These are phyloP conservation scores for Lachancea lanzarotensis DNA, from an alignment of 805 yeast species.

Conservation along the genomic window DNA sequence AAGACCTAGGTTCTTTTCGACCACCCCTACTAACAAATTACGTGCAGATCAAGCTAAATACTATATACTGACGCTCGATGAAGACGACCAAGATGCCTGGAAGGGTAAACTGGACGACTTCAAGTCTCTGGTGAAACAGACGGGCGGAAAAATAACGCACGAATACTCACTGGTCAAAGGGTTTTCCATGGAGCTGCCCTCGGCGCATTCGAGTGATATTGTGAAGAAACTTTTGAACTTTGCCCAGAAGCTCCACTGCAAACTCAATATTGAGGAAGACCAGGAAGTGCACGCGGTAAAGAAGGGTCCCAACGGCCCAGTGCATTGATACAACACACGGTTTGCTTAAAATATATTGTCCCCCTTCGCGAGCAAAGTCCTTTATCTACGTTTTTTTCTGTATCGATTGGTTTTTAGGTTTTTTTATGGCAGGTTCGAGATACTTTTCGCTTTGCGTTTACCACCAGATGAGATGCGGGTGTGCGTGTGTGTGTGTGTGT, in stretches of 20 bases:
- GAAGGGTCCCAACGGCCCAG: constrained; percentile 1
- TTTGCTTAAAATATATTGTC: no score
- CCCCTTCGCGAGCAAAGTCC: no score
- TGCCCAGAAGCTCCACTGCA: constrained; percentile 17
- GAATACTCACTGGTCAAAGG: constrained; percentile 46
- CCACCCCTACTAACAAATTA: constrained; percentile 2
- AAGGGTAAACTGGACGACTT: constrained; percentile 22
- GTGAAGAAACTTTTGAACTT: constrained; percentile 13
- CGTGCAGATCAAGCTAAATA: constrained; percentile 2
- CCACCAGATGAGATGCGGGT: no score
- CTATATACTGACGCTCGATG: constrained; percentile 7
- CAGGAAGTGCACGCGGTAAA: constrained; percentile 23
- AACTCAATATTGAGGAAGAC: constrained; percentile 24
- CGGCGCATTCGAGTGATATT: constrained; percentile 20
- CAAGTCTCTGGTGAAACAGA: constrained; percentile 29
- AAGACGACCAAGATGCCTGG: constrained; percentile 1
- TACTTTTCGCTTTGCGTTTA: not conserved
- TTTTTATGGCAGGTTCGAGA: not conserved
- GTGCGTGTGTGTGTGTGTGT: no score
- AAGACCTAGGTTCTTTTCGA: not conserved
- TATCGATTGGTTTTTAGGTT: no score
- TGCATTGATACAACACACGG: not conserved
- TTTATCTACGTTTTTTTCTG: not conserved
- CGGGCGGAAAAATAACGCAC: constrained; percentile 43
- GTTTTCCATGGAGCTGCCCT: constrained; percentile 39